Evolutionary conservation across 768 basidiomycete species (phyloP), one percentile per base, ranked within the genome.

Genomic region (Russula sp.): DNA sequence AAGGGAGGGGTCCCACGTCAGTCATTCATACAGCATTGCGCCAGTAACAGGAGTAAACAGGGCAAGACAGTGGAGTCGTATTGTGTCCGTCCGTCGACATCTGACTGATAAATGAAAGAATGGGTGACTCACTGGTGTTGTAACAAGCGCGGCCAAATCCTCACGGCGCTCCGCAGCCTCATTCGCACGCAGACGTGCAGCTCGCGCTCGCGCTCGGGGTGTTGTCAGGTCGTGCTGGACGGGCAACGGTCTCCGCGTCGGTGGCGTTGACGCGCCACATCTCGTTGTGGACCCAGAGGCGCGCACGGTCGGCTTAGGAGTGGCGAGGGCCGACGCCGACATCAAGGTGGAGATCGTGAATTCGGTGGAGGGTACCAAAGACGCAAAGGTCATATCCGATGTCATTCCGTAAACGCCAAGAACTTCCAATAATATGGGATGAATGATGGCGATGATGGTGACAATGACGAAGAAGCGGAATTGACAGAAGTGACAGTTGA

Each of bases 81-180:
- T 44, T n/a, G 20, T 3, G 8, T 44, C n/a, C 9, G 44, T 36
- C 28, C 5, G 28, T 42, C 44, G n/a, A 44, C 44, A 44, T 3
- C 3, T 44, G 44, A 51, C 3, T 44, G 44, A 51, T 16, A 20
- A 10, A 30, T 32, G 16, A 4, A 28, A 11, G 32, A 34, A 54
- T 54, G 24, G 36, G 16, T 9, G 36, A 24, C 66, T 51, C 44
- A 65, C 66, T 2, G 63, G 63, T 10, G 66, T 67, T 18, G 54
- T 67, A 16, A 65, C 26, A 3, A 67, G 59, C 9, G 66, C 66
- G 2, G 66, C 66, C 49, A 57, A 18, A 28, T 67, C 66, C 30
- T 67, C 66, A 26, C 42, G 54, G 14, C 26, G 54, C 42, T 67
- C 66, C 24, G 34, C 63, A 1, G 46, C 66, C 32, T 67, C 66